Evolutionary conservation across 768 basidiomycete genomes (phyloP).

Genomic region (Hebeloma cylindrosporum): DNA sequence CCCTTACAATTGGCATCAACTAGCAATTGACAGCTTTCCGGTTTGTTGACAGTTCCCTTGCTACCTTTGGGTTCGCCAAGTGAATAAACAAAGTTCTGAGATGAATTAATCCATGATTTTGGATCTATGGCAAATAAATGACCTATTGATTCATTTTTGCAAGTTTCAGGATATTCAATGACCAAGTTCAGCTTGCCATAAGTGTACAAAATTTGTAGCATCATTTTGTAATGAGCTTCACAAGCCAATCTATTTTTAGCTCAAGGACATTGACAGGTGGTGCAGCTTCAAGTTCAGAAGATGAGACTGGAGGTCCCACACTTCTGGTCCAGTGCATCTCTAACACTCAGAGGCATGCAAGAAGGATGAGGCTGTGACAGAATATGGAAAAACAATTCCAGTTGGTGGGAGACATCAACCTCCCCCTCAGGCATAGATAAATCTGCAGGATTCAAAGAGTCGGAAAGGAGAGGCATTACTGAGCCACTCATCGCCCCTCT

Average conservation of each 20-base stretch:
- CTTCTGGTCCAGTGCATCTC: not conserved
- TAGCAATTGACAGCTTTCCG: not conserved
- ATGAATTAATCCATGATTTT: conserved; percentile 4
- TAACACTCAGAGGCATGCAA: not conserved
- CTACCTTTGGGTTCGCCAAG: conserved; percentile 5
- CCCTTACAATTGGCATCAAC: no score
- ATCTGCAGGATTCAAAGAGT: no score
- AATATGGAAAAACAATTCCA: no score
- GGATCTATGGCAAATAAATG: conserved; percentile 6
- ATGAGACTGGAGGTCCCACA: not conserved
- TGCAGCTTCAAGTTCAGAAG: no score
- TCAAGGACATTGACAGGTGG: not conserved
- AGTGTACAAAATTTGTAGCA: not conserved
- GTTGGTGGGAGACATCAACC: no score
- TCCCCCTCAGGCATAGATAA: no score
- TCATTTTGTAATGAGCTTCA: conserved; percentile 7
- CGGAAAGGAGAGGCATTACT: no score
- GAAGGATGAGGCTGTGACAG: no score
- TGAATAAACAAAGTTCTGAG: conserved; percentile 12
- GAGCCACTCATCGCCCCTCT: no score
- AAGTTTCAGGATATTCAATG: conserved; percentile 9
- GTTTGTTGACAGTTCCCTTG: not conserved
- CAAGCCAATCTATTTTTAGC: not conserved
- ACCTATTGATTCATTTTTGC: not conserved
- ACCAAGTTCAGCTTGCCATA: not conserved